Percentiles rank a stretch among this genome's conserved stretches.
phyloP scores from a whole-genome alignment of 495 filamentous ascomycete species.

The Daldinia grandis region DNA sequence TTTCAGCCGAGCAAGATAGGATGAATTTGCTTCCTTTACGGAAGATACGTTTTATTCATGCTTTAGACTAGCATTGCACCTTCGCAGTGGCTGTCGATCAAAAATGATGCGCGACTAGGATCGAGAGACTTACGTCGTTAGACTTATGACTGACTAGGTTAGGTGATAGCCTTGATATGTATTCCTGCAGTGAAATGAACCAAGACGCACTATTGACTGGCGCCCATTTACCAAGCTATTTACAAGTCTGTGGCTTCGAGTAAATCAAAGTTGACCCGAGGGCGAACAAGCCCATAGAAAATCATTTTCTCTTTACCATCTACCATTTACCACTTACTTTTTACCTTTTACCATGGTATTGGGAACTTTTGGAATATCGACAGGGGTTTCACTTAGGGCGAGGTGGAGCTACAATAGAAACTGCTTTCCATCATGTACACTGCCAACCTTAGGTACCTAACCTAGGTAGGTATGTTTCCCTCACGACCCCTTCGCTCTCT shows the following conservation, averaged over 20 bases:
- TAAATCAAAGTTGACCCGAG: conserved; percentile 35
- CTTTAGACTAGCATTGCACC: conserved; percentile 18
- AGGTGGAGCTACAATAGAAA: conserved; percentile 19
- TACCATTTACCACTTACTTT: conserved; percentile 20
- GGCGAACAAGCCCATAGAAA: conserved; percentile 19
- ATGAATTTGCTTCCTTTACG: conserved; percentile 52
- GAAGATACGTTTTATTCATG: conserved; percentile 34
- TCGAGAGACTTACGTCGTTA: conserved; percentile 13
- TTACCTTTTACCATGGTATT: conserved; percentile 8
- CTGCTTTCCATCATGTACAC: conserved; percentile 2
- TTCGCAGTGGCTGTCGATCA: conserved; percentile 38
- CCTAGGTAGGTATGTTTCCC: background rate
- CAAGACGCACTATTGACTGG: conserved; percentile 11
- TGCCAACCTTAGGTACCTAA: background rate
- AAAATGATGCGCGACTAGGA: conserved; percentile 42
- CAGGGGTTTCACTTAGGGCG: conserved; percentile 4
- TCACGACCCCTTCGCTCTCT: background rate
- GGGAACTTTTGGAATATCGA: conserved; percentile 24
- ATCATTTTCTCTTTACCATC: conserved; percentile 5
- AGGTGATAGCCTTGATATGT: conserved; percentile 25
- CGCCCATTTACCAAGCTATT: conserved; percentile 11
- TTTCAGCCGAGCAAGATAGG: conserved; percentile 48
- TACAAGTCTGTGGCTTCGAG: conserved; percentile 13
- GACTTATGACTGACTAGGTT: conserved; percentile 6
- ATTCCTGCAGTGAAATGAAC: conserved; percentile 3